Evolutionary conservation across 2,329 filamentous ascomycete genomes (phyloP), one percentile per base, ranked within the genome.

Genomic region (Aciculosporium take): DNA sequence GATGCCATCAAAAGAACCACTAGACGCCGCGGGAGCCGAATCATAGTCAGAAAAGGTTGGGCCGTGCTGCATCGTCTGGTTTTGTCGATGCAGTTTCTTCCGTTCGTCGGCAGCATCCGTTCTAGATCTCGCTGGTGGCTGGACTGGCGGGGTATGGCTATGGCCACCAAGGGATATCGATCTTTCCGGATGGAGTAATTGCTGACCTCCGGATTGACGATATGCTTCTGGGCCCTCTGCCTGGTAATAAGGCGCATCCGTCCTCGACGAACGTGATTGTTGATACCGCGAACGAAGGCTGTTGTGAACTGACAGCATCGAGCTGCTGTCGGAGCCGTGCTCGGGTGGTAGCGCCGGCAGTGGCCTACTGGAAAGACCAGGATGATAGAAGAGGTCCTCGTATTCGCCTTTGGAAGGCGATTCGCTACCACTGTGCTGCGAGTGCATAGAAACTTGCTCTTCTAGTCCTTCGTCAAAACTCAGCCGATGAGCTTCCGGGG

Each of bases 301-400:
- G 36, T 54, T 67, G 38, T 68, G 65, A 0, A 65, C 54, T 28
- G 68, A 69, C 42, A 71, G 52, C 55, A 73, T 55, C 1, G 68
- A 69, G 53, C 68, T 72, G 49, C 65, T 69, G 44, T 85, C 84
- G 2, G 77, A 79, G 7, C 69, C 74, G 35, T 74, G 67, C 7
- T 69, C 74, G 32, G 74, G 67, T 4, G 76, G 76, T 2, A 80
- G 63, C 7, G 74, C 74, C 49, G 65, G 84, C 54, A 67, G 81
- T 60, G 62, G 87, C 62, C 65, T 77, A 68, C 52, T 67, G 47
- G 74, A 65, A 55, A 87, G 76, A 30, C 85, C 85, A 15, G 88
- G 88, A 53, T 96, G 87, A 58, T 93, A 98, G 57, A 94, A 94
- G 56, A 96, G 79, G 52, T 94, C 91, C 15, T 83, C 84, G 46